Percentiles rank a stretch among this genome's conserved stretches.
Evolutionary conservation across 352 stramenopile genomes (phyloP).

Genomic region (Phytophthora fragariaefolia): DNA sequence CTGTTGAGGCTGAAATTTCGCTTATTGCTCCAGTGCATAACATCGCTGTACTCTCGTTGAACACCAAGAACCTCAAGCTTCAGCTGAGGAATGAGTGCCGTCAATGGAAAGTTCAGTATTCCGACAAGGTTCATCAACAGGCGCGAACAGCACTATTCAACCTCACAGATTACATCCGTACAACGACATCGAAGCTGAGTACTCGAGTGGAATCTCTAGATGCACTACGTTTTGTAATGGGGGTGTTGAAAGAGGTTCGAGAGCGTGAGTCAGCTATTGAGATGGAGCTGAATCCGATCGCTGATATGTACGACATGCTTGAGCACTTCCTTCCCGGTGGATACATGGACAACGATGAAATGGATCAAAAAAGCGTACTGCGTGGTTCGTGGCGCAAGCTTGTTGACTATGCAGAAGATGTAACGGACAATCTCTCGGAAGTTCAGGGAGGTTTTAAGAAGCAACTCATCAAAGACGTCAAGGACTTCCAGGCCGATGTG

Average conservation of each 20-base stretch:
- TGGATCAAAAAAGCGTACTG: conserved; percentile 92
- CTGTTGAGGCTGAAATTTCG: conserved; percentile 79
- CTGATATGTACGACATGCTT: conserved; percentile 92
- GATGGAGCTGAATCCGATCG: conserved; percentile 90
- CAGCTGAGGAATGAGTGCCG: conserved; percentile 86
- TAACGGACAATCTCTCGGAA: conserved; percentile 86
- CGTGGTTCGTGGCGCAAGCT: conserved; percentile 87
- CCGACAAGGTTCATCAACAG: conserved; percentile 82
- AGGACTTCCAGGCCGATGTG: conserved; percentile 81
- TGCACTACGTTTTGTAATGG: conserved; percentile 85
- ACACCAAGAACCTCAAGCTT: conserved; percentile 90
- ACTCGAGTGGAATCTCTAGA: conserved; percentile 77
- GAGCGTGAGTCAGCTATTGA: conserved; percentile 89
- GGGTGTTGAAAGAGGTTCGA: conserved; percentile 81
- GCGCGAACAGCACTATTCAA: conserved; percentile 65
- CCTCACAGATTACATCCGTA: conserved; percentile 82
- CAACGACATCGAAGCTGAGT: conserved; percentile 75
- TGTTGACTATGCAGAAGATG: conserved; percentile 88
- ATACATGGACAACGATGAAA: conserved; percentile 90
- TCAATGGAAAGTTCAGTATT: conserved; percentile 90
- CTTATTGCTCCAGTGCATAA: conserved; percentile 84
- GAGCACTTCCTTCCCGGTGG: conserved; percentile 87
- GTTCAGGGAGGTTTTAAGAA: conserved; percentile 92
- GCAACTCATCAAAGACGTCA: conserved; percentile 89
- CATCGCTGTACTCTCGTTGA: conserved; percentile 86